Conservation (phyloP, 2,329 filamentous ascomycete genomes). For the Drechslerella coelobrocha region DNA sequence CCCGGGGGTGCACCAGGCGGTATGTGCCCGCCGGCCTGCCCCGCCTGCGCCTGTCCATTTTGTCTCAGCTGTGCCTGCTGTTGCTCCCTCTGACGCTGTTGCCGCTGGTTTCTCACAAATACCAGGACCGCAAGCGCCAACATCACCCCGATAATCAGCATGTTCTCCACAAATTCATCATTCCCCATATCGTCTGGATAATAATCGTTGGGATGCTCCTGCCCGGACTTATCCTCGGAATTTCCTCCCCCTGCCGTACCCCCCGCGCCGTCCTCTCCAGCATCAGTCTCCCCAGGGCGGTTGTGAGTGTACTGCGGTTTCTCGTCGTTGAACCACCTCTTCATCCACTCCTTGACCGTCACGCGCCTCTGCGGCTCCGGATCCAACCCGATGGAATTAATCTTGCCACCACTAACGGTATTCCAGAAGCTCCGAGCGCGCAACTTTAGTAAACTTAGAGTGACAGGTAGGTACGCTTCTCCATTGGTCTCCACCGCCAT, state of each 20-base stretch:
- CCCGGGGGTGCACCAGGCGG: conserved; percentile 52
- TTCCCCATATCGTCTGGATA: conserved; percentile 71
- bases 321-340: conserved; percentile 54
- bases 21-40: conserved; percentile 12
- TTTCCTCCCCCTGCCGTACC: conserved; percentile 27
- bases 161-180: conserved; percentile 80
- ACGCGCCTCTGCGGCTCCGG: conserved; percentile 52
- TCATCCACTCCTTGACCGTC: conserved; percentile 53
- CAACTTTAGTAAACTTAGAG: conserved; percentile 84
- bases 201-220: conserved; percentile 56
- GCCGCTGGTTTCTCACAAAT: conserved; percentile 77
- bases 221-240: conserved; percentile 6
- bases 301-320: conserved; percentile 52
- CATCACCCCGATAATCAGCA: conserved; percentile 80
- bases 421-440: conserved; percentile 92
- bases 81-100: conserved; percentile 58
- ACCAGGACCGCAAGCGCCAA: conserved; percentile 77
- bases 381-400: conserved; percentile 67
- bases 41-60: conserved; percentile 48
- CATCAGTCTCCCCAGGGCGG: conserved; percentile 36
- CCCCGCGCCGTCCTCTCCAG: conserved; percentile 35
- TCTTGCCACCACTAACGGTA: conserved; percentile 82
- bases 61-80: conserved; percentile 50
- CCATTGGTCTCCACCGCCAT: conserved; percentile 87
- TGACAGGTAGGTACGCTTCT: conserved; percentile 92